A percentile compares a stretch with the other conserved stretches of the same genome.
phyloP scores from a whole-genome alignment of 306 rosid species.

The Rubus idaeus region DNA sequence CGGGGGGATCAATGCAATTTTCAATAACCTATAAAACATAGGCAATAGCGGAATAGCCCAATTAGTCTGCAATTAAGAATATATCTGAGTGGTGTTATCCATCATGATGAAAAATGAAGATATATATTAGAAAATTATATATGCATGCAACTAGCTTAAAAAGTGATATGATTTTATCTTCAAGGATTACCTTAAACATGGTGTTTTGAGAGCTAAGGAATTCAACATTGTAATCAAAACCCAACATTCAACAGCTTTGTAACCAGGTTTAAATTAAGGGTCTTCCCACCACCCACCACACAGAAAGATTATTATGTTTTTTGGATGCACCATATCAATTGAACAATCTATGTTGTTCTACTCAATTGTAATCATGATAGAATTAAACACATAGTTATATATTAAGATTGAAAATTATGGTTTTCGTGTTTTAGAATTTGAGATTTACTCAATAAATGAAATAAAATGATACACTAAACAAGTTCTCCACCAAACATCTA shows the following conservation, averaged over 20 bases:
- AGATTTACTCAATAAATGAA: no score
- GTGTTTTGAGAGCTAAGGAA: slow-evolving; percentile 35
- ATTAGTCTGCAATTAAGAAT: neutral
- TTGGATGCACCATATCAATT: neutral
- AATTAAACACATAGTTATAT: neutral
- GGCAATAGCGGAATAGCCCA: no score
- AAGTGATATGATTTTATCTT: neutral
- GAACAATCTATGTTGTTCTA: neutral
- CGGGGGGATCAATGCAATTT: neutral
- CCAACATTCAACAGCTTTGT: slow-evolving; percentile 18
- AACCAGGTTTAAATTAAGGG: slow-evolving; percentile 21
- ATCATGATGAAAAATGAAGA: neutral
- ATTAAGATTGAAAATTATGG: neutral
- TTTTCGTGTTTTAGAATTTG: neutral
- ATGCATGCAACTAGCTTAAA: neutral
- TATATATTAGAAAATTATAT: neutral
- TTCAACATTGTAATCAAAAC: slow-evolving; percentile 34
- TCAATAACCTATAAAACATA: neutral
- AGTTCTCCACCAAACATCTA: no score
- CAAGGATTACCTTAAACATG: neutral
- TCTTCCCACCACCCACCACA: slow-evolving; percentile 22
- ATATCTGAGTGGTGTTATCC: neutral
- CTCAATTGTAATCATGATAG: neutral
- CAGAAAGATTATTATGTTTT: neutral
- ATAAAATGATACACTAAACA: no score